Base-by-base conservation (phyloP, 306 rosid genomes). In the Cucurbita pepo region DNA sequence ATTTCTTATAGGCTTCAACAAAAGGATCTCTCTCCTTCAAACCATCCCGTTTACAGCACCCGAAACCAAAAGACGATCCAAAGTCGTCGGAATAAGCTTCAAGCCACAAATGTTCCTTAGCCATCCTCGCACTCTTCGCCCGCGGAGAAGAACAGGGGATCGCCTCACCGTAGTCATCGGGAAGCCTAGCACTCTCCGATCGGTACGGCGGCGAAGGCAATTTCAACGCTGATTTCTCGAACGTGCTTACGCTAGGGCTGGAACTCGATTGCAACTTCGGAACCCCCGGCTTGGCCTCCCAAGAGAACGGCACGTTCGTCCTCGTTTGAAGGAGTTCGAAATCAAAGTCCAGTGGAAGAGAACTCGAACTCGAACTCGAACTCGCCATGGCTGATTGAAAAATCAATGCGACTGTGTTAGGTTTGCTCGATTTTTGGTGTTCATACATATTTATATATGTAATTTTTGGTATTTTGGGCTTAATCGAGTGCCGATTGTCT, bases 241-340 rank as follows among this genome's bases (percentile, higher is more conserved):
- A 34, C 73, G 50, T 12, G 71, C 13, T 64, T 10, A 51, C 36
- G 16, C 4, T 19, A 43, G 52, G 52, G 36, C 37, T 50, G 10
- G 30, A 34, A 16, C 40, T 11, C 16, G 65, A 53, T 8, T 55
- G 62, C 0, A 4, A 54, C 76, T 85, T 87, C 75, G 87, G 72
- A 65, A 84, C 66, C 25, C 95, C 88, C 0, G 90, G 87, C 43
- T 81, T 72, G 78, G 66, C 58, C 81, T 86, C 89, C 90, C 92
- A 86, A 34, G 89, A 80, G 81, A 87, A 87, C 12, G 92, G 89
- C 6, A 85, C 82, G 12, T 76, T 81, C 19, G 61, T 34, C 16
- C 3, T 52, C 22, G 45, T 10, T 54, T 16, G 48, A 30, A 71
- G 25, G 19, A 15, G 6, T 30, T 71, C 56, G 18, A n/a, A 15